phyloP scores from a whole-genome alignment of 2,329 filamentous ascomycete species.

The Arthrobotrys sphaeroides region DNA sequence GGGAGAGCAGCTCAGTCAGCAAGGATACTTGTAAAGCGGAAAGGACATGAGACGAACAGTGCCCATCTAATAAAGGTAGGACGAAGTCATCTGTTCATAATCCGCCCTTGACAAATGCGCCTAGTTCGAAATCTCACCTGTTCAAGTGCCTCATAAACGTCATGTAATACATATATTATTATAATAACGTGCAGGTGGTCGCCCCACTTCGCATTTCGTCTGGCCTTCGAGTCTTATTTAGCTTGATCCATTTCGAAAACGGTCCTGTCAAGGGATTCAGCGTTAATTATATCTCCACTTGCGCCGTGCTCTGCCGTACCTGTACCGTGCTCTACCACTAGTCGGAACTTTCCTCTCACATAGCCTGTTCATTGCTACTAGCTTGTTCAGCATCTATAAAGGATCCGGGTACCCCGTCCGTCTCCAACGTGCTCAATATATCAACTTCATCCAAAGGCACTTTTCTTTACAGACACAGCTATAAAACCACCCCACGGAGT shows the following conservation, averaged over 20 bases:
- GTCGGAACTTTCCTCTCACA: constrained; percentile 53
- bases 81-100: constrained; percentile 53
- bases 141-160: constrained; percentile 54
- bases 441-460: constrained; percentile 30
- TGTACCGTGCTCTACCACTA: constrained; percentile 53
- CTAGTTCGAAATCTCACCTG: constrained; percentile 53
- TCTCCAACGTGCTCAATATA: constrained; percentile 37
- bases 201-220: constrained; percentile 51
- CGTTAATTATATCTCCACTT: constrained; percentile 54
- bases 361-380: constrained; percentile 44
- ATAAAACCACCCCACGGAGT: constrained; percentile 35
- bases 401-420: constrained; percentile 49
- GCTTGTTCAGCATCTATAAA: constrained; percentile 52
- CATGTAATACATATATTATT: constrained; percentile 54
- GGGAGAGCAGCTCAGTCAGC: constrained; percentile 47
- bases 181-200: constrained; percentile 54
- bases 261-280: constrained; percentile 54
- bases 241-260: constrained; percentile 51
- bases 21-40: constrained; percentile 52
- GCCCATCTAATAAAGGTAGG: constrained; percentile 46
- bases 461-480: constrained; percentile 12
- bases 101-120: constrained; percentile 52
- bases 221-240: constrained; percentile 47
- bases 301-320: constrained; percentile 42
- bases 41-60: constrained; percentile 52